Conservation (phyloP, 2,329 filamentous ascomycete species). For the Orbilia ellipsospora region DNA sequence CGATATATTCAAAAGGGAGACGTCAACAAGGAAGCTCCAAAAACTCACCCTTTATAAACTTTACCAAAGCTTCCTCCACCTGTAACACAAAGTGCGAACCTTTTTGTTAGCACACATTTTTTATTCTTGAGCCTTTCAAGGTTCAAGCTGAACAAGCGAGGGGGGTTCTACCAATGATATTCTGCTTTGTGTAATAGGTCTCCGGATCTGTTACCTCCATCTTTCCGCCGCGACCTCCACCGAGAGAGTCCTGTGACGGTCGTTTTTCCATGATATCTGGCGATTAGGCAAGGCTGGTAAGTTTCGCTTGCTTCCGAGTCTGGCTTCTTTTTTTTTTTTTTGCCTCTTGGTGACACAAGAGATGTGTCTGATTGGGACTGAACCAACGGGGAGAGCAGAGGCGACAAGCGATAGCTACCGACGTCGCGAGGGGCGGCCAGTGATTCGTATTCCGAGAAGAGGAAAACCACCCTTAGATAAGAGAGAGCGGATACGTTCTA, state of each 20-base stretch:
- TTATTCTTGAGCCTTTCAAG: too few species aligned
- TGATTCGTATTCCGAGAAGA: constrained; percentile 5
- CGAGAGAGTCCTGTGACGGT: constrained; percentile 44
- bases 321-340: constrained; percentile 17
- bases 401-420: constrained; percentile 11
- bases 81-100: constrained; percentile 61
- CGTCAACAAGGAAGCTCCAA: constrained; percentile 56
- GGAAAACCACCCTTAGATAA: background rate
- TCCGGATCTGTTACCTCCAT: constrained; percentile 79
- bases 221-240: constrained; percentile 42
- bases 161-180: constrained; percentile 76
- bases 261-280: constrained; percentile 45
- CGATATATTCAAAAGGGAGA: constrained; percentile 18
- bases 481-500: constrained; percentile 3
- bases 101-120: too few species aligned
- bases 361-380: constrained; percentile 15
- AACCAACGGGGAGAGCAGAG: background rate
- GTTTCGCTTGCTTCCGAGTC: constrained; percentile 34
- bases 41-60: constrained; percentile 91
- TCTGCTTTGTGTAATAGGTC: constrained; percentile 91
- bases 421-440: background rate
- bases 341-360: constrained; percentile 26
- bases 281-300: constrained; percentile 7
- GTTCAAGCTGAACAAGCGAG: background rate
- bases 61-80: constrained; percentile 98